These are phyloP conservation scores for Sphaerosporella brunnea DNA, from an alignment of 495 filamentous ascomycete genomes.

Conservation along the genomic window DNA sequence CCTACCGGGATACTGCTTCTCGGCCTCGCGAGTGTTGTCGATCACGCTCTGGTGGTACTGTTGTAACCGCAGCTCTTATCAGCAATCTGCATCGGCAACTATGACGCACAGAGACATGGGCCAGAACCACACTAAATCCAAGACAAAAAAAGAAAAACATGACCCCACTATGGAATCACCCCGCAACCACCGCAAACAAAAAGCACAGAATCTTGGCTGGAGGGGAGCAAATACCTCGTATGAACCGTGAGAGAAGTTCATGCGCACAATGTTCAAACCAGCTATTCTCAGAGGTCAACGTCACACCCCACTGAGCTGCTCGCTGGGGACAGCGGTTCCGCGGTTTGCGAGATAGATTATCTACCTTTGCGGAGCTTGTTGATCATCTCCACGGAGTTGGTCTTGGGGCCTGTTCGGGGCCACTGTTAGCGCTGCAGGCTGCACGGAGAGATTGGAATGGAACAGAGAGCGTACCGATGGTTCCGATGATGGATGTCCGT, in stretches of 20 bases:
- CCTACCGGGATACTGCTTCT: conserved; percentile 53
- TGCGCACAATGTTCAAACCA: conserved; percentile 92
- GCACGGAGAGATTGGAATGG: too few relatives aligned
- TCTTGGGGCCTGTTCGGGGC: conserved; percentile 70
- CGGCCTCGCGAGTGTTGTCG: conserved; percentile 76
- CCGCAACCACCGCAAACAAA: conserved; percentile 5
- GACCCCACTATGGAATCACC: conserved; percentile 7
- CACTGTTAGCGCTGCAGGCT: too few relatives aligned
- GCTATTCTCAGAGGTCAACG: conserved; percentile 28
- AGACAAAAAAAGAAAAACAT: neutral
- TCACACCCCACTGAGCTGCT: neutral
- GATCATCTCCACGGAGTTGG: conserved; percentile 91
- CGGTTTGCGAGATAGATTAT: too few relatives aligned
- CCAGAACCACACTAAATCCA: neutral
- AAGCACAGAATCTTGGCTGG: neutral
- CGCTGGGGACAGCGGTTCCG: too few relatives aligned
- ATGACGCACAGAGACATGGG: neutral
- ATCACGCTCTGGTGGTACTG: conserved; percentile 88
- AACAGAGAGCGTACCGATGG: conserved; percentile 53
- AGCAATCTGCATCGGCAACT: conserved; percentile 11
- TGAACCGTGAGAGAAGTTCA: conserved; percentile 98
- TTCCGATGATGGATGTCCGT: conserved; percentile 95
- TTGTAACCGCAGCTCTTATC: conserved; percentile 13
- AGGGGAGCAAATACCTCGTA: conserved; percentile 48
- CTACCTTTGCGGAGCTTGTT: conserved; percentile 65